Evolutionary conservation across 345 rosid species (phyloP), one percentile per base, ranked within the genome.

Genomic region (Odontarrhena argentea): DNA sequence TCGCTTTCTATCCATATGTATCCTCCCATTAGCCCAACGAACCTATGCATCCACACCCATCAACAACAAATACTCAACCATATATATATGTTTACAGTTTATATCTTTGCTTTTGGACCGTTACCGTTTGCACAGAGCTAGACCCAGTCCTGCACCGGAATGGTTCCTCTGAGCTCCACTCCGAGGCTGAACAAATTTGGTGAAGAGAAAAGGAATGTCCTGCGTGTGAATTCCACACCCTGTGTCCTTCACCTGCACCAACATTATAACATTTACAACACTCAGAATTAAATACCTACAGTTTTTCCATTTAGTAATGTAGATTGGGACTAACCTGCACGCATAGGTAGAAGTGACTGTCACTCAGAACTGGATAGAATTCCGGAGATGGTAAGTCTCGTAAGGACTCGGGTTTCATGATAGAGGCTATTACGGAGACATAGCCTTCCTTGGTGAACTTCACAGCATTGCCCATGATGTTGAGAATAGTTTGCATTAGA

Each of bases 361-460:
- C 91, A 67, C 76, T 76, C 28, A 79, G 59, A 7, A 70, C 79
- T 0, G 89, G 96, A 67, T 76, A 76, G 51, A 79, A 82, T 42
- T 88, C 97, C 30, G 89, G 88, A 28, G 85, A 81, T 48, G 74
- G 82, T 81, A 95, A 76, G 61, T 93, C 97, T 67, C 82, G 80
- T 59, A 76, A 75, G 37, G 85, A 81, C 49, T 90, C 98, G 2
- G 94, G 86, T 70, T 85, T 88, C 71, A 90, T 88, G 63, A 88
- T 83, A 30, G 97, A 83, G 51, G 79, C 98, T 35, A 79, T 65
- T 36, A 88, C 55, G n/a, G 91, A 86, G 41, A 87, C 82, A 22
- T 74, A 74, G 55, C 97, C 99, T 74, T 88, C 94, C 77, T 85
- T 88, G 9, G 99, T 90, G 81, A 88, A 93, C 85, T 93, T 93